These are phyloP conservation scores for Thamnidium elegans DNA, from an alignment of 192 early-diverging fungal genomes.

Conservation along the genomic window DNA sequence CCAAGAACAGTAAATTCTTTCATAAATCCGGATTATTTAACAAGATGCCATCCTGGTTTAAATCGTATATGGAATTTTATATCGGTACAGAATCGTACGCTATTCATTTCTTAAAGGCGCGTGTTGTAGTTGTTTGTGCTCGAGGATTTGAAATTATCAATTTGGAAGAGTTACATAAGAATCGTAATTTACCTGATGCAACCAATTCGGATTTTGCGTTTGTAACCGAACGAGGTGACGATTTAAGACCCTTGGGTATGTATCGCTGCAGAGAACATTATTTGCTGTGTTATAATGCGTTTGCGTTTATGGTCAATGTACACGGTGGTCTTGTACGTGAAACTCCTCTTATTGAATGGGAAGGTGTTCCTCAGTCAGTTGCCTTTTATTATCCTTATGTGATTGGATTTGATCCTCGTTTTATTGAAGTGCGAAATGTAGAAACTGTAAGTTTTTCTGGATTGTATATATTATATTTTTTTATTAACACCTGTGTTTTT, in stretches of 20 bases:
- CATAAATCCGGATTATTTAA: slow-evolving; percentile 26
- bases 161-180: slow-evolving; percentile 75
- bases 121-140: slow-evolving; percentile 81
- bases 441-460: slow-evolving; percentile 55
- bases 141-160: slow-evolving; percentile 95
- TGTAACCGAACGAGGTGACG: slow-evolving; percentile 71
- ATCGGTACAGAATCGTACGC: slow-evolving; percentile 84
- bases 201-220: slow-evolving; percentile 74
- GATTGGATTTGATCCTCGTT: slow-evolving; percentile 84
- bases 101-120: slow-evolving; percentile 81
- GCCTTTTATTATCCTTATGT: slow-evolving; percentile 82
- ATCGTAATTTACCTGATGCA: slow-evolving; percentile 77
- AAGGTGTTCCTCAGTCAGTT: slow-evolving; percentile 78
- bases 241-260: slow-evolving; percentile 74
- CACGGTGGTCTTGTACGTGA: slow-evolving; percentile 43
- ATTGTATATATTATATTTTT: slow-evolving; percentile 10
- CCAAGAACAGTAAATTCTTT: slow-evolving; percentile 29
- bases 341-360: slow-evolving; percentile 73
- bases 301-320: slow-evolving; percentile 78
- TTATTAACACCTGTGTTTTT: neutral
- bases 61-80: slow-evolving; percentile 72
- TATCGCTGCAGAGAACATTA: slow-evolving; percentile 76
- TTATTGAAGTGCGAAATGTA: slow-evolving; percentile 87
- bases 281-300: slow-evolving; percentile 86
- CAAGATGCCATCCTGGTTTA: slow-evolving; percentile 29